Evolutionary conservation across 2,329 filamentous ascomycete genomes (phyloP).

Genomic region (Acrocalymma vagum): DNA sequence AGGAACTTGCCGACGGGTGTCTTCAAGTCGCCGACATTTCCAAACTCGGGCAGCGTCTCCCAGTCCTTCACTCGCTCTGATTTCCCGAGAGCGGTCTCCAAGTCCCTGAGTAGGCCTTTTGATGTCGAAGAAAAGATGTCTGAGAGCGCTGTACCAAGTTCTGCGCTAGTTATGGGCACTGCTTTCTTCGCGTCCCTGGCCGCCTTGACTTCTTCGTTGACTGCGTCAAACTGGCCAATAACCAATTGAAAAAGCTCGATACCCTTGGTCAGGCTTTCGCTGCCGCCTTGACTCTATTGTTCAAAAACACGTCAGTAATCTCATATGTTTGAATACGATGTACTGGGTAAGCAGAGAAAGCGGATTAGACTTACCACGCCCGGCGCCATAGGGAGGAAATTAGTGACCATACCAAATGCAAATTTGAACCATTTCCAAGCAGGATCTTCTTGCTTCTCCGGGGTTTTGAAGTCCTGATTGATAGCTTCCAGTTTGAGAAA

Average conservation of each 20-base stretch:
- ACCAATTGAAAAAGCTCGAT: slow-evolving; percentile 1
- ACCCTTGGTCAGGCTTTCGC: no score
- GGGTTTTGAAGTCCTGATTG: no score
- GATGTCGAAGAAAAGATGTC: slow-evolving; percentile 1
- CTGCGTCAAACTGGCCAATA: neutral
- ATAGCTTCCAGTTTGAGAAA: no score
- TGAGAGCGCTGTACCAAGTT: neutral
- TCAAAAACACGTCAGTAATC: no score
- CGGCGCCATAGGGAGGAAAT: no score
- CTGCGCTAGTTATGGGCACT: neutral
- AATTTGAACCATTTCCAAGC: no score
- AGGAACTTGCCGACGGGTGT: slow-evolving; percentile 1
- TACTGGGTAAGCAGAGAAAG: no score
- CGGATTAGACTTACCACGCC: no score
- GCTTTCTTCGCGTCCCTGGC: neutral
- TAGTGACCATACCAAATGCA: no score
- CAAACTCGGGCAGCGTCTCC: slow-evolving; percentile 1
- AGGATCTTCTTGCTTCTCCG: no score
- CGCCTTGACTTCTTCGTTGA: slow-evolving; percentile 1
- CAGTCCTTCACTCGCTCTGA: neutral
- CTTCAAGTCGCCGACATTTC: neutral
- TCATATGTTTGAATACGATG: no score
- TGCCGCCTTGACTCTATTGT: no score
- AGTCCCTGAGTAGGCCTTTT: neutral
- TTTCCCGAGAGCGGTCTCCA: neutral